These are phyloP conservation scores for Talaromyces proteolyticus DNA, from an alignment of 495 filamentous ascomycete genomes.

Conservation along the genomic window DNA sequence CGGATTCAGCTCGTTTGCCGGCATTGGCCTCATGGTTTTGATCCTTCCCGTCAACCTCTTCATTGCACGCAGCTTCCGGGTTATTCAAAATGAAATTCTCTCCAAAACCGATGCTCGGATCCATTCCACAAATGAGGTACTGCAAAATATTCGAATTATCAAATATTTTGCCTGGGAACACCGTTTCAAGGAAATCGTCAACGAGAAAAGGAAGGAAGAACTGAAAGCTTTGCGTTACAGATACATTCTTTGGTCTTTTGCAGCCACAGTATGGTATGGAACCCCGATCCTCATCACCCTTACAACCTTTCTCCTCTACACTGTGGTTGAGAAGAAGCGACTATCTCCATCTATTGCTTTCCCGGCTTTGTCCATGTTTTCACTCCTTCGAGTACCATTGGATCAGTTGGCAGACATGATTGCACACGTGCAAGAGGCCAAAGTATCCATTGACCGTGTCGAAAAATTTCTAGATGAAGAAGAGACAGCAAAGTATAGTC, in stretches of 20 bases:
- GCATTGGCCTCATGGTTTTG: constrained; percentile 85
- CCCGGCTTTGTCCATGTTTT: constrained; percentile 93
- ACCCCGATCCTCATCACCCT: constrained; percentile 94
- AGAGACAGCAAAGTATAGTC: constrained; percentile 94
- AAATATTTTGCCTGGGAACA: constrained; percentile 99
- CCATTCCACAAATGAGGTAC: constrained; percentile 91
- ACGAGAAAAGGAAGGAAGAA: constrained; percentile 79
- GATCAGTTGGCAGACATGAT: constrained; percentile 99
- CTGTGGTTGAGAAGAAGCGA: constrained; percentile 80
- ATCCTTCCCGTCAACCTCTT: constrained; percentile 84
- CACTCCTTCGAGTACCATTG: constrained; percentile 86
- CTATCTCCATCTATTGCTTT: constrained; percentile 93
- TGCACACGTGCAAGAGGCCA: constrained; percentile 95
- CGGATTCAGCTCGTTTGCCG: constrained; percentile 88
- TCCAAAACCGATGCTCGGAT: constrained; percentile 94
- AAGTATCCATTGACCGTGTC: constrained; percentile 94
- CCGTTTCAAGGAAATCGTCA: constrained; percentile 78
- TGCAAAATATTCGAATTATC: constrained; percentile 98
- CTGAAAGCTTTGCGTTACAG: constrained; percentile 69
- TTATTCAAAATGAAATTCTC: constrained; percentile 84
- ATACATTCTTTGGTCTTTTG: constrained; percentile 87
- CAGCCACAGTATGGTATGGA: constrained; percentile 94
- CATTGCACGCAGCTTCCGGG: constrained; percentile 78
- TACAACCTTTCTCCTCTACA: constrained; percentile 91
- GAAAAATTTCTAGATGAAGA: constrained; percentile 93